Evolutionary conservation across 1,284 basidiomycete genomes (phyloP).

Genomic region (Ustilago shanxiensis): DNA sequence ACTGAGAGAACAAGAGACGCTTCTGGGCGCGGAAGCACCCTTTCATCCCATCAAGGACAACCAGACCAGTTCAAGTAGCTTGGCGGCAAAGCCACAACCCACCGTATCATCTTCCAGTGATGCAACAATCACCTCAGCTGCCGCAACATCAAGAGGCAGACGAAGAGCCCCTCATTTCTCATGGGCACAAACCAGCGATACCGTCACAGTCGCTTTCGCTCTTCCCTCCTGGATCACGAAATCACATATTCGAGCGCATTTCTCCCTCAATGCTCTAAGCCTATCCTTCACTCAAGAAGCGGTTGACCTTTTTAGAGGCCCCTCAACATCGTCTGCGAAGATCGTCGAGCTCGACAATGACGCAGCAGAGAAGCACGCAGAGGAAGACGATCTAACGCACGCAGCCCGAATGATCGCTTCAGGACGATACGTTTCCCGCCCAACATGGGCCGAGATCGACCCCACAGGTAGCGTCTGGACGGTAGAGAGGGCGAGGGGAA

Average conservation of each 20-base stretch:
- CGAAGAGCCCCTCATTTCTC: constrained; percentile 74
- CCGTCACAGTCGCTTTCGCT: constrained; percentile 83
- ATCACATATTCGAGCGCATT: constrained; percentile 71
- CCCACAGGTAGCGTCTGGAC: constrained; percentile 57
- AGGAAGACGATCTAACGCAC: constrained; percentile 24
- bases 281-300: constrained; percentile 75
- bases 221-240: constrained; percentile 75
- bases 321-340: constrained; percentile 52
- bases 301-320: constrained; percentile 13
- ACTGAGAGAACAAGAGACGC: constrained; percentile 24
- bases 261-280: constrained; percentile 78
- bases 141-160: constrained; percentile 11
- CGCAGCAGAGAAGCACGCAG: not conserved
- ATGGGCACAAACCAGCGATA: constrained; percentile 88
- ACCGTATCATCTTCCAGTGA: constrained; percentile 3
- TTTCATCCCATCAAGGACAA: constrained; percentile 4
- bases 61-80: not conserved
- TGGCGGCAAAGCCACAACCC: not conserved
- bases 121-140: constrained; percentile 64
- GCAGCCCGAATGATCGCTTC: constrained; percentile 41
- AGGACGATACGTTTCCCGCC: constrained; percentile 47
- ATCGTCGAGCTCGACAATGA: constrained; percentile 76
- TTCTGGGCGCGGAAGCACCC: constrained; percentile 35
- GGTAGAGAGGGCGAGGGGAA: constrained; percentile 40
- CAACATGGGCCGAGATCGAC: constrained; percentile 62